Base-by-base conservation (phyloP, 805 yeast genomes). In the Candida andamanensis region DNA sequence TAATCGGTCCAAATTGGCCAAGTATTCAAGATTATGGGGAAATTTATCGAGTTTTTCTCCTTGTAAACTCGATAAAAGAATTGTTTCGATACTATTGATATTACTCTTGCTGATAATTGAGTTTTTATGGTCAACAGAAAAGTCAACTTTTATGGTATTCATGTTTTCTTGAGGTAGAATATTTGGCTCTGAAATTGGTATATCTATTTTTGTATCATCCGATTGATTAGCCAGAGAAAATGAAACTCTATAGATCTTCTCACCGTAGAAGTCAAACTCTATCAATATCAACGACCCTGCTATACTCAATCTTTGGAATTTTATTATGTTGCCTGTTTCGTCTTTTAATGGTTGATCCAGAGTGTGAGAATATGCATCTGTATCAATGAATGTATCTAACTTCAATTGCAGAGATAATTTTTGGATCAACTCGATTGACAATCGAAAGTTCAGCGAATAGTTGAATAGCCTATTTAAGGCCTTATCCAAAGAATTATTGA, bases 301-400 rank as follows among this genome's bases (percentile, higher is more conserved):
- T 22, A 65, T 65, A 10, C 69, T 54, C 29, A 65, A 47, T 32
- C 69, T 46, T 26, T 56, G 56, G 18, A 50, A 43, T 20, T 41
- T 41, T 6, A 41, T 27, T 5, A 14, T 15, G 13, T 33, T 32
- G 3, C 41, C 43, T 11, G 20, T 24, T 15, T 28, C 29, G 24
- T 41, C 45, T 17, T 22, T 32, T 13, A 41, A 35, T 8, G 43
- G 37, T 29, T 42, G 50, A 18, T 47, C 46, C 14, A 42, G 35
- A n/a, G 40, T 41, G 30, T 47, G 50, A 6, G 60, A 37, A 30
- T 54, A 49, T 5, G 58, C 56, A 28, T 60, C 58, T 19, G 56
- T 52, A 37, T 65, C 72, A 29, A 62, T 50, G 33, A 61, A 65
- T 1, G 72, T 65, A 35, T 65, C 72, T 7, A 65, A 46, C 28